Evolutionary conservation across 2,329 filamentous ascomycete genomes (phyloP), one percentile per base, ranked within the genome.

Genomic region (Microcyclosporella mali): DNA sequence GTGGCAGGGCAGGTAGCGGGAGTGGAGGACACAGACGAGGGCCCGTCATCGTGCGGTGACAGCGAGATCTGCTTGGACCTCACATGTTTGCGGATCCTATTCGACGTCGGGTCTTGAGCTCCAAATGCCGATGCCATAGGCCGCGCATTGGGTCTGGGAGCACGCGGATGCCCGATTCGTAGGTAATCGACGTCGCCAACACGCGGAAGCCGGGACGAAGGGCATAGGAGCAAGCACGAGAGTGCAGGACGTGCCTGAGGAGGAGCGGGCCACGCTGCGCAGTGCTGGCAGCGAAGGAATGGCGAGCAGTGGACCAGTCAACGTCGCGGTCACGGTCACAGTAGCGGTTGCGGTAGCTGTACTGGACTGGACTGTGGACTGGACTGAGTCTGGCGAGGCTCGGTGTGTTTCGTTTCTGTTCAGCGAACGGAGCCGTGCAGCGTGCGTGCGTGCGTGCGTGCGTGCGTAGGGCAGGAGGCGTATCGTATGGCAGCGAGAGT

Each of bases 41-140:
- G 31, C 17, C 27, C 33, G 39, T 14, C 47, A 45, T 46, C 37
- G 47, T 46, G 44, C 29, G 25, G 10, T n/a, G 35, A 15, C 9
- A 33, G 38, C 34, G 40, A 41, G 30, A 51, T 42, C 37, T 49
- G 40, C 47, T 50, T 47, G 43, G 47, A 43, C 45, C 43, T 47
- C 37, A 40, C 43, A 39, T 29, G 35, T 18, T 32, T 32, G 34
- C 30, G 27, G 19, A 27, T 28, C 41, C 38, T 30, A 39, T 37
- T 32, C 38, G 46, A 45, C 15, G 41, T 40, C 33, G 41, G 39
- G 29, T 43, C 38, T 21, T 35, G 30, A 43, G 44, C 47, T 38
- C 37, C 41, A 44, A 34, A 42, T 41, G 40, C 43, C 35, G 43
- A 37, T 47, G 47, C 47, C 47, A 50, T 50, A 39, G 41, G 40